Base-by-base conservation (phyloP, 805 yeast species). In the Komagataella phaffii region DNA sequence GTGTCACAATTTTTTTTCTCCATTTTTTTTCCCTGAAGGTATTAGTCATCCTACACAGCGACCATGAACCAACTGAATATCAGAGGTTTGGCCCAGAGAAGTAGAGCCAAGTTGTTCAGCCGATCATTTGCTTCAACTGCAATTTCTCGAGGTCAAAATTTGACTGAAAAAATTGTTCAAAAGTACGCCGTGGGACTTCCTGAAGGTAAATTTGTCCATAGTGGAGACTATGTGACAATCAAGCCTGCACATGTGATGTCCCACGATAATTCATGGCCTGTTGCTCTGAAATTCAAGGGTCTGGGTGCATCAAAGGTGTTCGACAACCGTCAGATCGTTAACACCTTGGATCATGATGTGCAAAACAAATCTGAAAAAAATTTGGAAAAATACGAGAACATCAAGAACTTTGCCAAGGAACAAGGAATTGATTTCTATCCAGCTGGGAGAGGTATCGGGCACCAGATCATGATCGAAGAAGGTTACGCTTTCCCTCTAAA, bases 221-320 rank as follows among this genome's bases (percentile, higher is more conserved):
- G 88, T 48, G 99, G 98, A 12, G 99, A 93, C 70, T 93, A 90
- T 69, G 98, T 95, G 50, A 80, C 96, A 2, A 91, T 93, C 63
- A 77, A 73, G 61, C 99, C 99, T 3, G 91, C 96, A 2, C 96
- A 93, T 71, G 95, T 97, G 67, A 93, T 93, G 99, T 88, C 98
- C 14, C 99, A 93, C 67, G 99, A 93, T 68, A 93, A 93, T 69
- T 84, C 97, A 47, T 95, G 99, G 99, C 99, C 99, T 0, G 97
- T 93, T 17, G 99, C 99, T 0, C 75, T 91, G 63, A 93, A 93
- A 70, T 93, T 93, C 71, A 88, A 79, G 82, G 96, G 96, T 5
- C 75, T 93, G 44, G 99, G 99, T 1, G 97, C 97, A 44, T 79
- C 79, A 18, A 73, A 79, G 54, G 87, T 93, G 53, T 79, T 83